These are phyloP conservation scores for Rauvolfia tetraphylla DNA, from an alignment of 257 asterid genomes.

Conservation along the genomic window DNA sequence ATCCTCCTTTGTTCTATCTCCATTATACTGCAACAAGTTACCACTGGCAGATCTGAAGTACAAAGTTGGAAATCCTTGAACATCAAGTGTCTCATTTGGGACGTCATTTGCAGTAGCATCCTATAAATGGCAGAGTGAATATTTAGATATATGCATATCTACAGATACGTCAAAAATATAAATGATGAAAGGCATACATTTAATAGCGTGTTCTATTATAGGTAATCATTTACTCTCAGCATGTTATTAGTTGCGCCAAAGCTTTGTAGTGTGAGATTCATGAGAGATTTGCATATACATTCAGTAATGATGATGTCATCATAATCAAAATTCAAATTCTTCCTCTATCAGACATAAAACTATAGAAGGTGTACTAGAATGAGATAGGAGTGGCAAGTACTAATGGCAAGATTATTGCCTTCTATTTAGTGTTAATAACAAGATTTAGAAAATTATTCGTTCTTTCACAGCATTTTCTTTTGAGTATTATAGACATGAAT, in stretches of 20 bases:
- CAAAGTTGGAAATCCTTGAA: conserved; percentile 68
- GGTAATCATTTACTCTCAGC: neutral
- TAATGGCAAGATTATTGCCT: neutral
- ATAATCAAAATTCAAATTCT: neutral
- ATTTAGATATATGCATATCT: neutral
- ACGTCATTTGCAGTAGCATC: conserved; percentile 79
- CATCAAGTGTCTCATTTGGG: conserved; percentile 50
- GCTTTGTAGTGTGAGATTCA: neutral
- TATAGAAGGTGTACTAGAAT: neutral
- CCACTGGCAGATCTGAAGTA: conserved; percentile 78
- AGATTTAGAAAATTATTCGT: neutral
- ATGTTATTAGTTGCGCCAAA: neutral
- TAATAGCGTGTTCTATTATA: neutral
- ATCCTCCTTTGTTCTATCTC: conserved; percentile 68
- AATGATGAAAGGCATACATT: neutral
- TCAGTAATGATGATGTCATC: neutral
- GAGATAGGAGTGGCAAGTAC: neutral
- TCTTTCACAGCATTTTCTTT: neutral
- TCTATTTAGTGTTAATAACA: neutral
- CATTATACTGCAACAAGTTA: conserved; percentile 39
- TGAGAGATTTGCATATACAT: neutral
- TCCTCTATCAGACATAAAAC: neutral
- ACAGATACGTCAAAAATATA: neutral
- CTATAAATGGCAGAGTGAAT: conserved; percentile 21
- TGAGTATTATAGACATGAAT: neutral